A percentile compares a stretch with the other conserved stretches of the same genome.
Evolutionary conservation across 495 filamentous ascomycete genomes (phyloP).

Genomic region (Immersiella caudata): DNA sequence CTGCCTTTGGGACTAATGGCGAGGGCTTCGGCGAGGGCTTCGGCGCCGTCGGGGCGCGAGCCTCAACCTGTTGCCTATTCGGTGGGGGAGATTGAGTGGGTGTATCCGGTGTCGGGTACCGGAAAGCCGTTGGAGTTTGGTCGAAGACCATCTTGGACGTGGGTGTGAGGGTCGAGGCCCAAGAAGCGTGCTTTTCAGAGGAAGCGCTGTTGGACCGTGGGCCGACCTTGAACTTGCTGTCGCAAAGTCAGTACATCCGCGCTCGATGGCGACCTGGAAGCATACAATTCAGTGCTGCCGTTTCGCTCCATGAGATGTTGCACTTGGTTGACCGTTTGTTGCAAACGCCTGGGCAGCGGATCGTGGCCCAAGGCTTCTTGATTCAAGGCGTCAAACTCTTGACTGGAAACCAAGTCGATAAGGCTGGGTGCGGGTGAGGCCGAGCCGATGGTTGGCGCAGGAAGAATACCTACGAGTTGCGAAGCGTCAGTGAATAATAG

Average conservation of each 20-base stretch:
- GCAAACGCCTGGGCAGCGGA: slow-evolving; percentile 43
- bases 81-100: slow-evolving; percentile 19
- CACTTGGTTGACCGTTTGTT: slow-evolving; percentile 62
- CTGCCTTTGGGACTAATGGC: slow-evolving; percentile 26
- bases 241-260: not conserved
- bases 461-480: slow-evolving; percentile 62
- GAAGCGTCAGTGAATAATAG: slow-evolving; percentile 10
- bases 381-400: slow-evolving; percentile 55
- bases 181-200: slow-evolving; percentile 17
- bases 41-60: slow-evolving; percentile 13
- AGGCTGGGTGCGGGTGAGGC: slow-evolving; percentile 51
- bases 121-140: slow-evolving; percentile 41
- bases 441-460: slow-evolving; percentile 63
- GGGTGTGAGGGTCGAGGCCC: slow-evolving; percentile 42
- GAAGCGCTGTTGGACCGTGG: slow-evolving; percentile 33
- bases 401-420: slow-evolving; percentile 47
- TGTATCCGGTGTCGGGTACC: slow-evolving; percentile 41
- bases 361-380: slow-evolving; percentile 47
- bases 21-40: slow-evolving; percentile 12
- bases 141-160: slow-evolving; percentile 52
- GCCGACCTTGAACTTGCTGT: slow-evolving; percentile 70
- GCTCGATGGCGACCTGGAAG: slow-evolving; percentile 27
- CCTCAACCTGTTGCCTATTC: slow-evolving; percentile 2
- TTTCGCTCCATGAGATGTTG: slow-evolving; percentile 69
- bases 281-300: slow-evolving; percentile 74